A percentile compares a stretch with the other conserved stretches of the same genome.
Evolutionary conservation across 2,329 filamentous ascomycete species (phyloP).

Genomic region (Aspergillus phoenicis): DNA sequence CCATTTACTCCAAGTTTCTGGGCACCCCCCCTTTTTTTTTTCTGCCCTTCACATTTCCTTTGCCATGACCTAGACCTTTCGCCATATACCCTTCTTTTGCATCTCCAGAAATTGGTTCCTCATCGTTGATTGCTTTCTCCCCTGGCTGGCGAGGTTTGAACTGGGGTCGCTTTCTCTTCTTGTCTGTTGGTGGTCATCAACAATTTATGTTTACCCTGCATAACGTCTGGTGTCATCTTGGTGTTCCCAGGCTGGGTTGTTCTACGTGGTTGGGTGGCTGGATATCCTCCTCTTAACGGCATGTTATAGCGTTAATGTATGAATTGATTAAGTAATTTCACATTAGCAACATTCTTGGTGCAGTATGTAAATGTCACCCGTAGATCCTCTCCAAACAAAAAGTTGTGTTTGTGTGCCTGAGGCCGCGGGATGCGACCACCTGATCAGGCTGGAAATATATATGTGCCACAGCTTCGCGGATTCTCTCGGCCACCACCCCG

Average conservation of each 20-base stretch:
- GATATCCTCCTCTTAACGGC: neutral
- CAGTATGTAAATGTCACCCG: neutral
- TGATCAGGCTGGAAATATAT: too few species aligned
- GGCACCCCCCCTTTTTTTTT: neutral
- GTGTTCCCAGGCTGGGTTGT: neutral
- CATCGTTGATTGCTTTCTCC: neutral
- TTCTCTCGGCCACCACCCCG: too few species aligned
- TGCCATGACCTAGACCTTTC: neutral
- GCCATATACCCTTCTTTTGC: slow-evolving; percentile 2
- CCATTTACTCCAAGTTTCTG: neutral
- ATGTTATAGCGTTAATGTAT: neutral
- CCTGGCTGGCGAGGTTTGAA: neutral
- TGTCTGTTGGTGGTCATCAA: neutral
- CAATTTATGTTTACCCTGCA: neutral
- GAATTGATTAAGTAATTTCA: neutral
- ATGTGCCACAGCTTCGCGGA: too few species aligned
- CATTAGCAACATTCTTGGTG: neutral
- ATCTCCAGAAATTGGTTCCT: neutral
- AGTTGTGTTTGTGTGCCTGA: neutral
- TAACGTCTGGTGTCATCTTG: neutral
- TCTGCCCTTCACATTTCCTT: neutral
- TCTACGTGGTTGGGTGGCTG: neutral
- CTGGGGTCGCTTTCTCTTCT: slow-evolving; percentile 3
- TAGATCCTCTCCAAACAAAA: neutral
- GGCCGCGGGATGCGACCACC: neutral